phyloP scores from a whole-genome alignment of 2,329 filamentous ascomycete genomes.

The Colletotrichum spaethianum region DNA sequence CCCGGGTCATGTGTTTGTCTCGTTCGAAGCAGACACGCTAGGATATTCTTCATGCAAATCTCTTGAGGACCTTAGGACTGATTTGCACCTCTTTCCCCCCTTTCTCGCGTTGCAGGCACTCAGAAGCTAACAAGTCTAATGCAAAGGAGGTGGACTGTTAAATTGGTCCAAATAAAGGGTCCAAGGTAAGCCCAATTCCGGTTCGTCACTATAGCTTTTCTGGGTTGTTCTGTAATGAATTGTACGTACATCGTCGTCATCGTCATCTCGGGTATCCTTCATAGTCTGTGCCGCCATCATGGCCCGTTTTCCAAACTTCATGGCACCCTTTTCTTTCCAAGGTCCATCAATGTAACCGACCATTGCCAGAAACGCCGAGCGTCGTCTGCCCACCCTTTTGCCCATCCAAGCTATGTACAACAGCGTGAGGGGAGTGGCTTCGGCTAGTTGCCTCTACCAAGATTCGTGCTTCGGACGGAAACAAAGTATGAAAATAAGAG shows the following conservation, averaged over 20 bases:
- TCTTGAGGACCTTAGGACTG: not conserved
- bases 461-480: not conserved
- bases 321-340: not conserved
- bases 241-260: constrained; percentile 3
- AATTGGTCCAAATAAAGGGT: not conserved
- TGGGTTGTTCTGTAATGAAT: not conserved
- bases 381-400: constrained; percentile 1
- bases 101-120: not conserved
- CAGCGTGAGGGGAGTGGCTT: not conserved
- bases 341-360: constrained; percentile 17
- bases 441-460: not conserved
- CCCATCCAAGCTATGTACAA: not conserved
- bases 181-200: not conserved
- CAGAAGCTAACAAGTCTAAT: not conserved
- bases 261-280: constrained; percentile 37
- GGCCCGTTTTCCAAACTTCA: constrained; percentile 15
- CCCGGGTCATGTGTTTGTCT: not conserved
- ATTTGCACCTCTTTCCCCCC: not conserved
- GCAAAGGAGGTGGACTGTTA: not conserved
- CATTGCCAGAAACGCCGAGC: constrained; percentile 10
- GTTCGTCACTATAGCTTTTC: not conserved
- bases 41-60: not conserved
- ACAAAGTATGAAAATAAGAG: constrained; percentile 10
- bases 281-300: constrained; percentile 26
- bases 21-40: not conserved